A percentile compares a stretch with the other conserved stretches of the same genome.
phyloP scores from a whole-genome alignment of 2,329 filamentous ascomycete species.

The Gaeumannomyces sp. region DNA sequence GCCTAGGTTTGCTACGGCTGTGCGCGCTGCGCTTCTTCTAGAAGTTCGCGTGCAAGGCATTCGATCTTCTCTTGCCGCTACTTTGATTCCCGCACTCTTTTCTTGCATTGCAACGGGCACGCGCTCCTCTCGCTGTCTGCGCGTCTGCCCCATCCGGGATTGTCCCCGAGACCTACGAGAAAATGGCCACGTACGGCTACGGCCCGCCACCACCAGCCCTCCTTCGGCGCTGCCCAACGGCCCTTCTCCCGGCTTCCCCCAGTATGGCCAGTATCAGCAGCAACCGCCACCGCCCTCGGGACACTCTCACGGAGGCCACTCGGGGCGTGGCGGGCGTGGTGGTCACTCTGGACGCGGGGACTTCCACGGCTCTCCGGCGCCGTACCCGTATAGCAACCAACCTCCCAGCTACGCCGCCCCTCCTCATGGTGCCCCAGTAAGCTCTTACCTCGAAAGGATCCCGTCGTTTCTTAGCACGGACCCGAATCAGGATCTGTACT shows the following conservation, averaged over 20 bases:
- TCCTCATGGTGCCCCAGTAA: constrained; percentile 26
- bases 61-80: not conserved
- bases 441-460: not conserved
- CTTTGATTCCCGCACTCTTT: not conserved
- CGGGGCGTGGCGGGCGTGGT: constrained; percentile 29
- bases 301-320: constrained; percentile 11
- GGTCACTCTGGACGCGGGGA: constrained; percentile 34
- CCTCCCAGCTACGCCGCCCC: constrained; percentile 20
- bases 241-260: constrained; percentile 30
- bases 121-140: not conserved
- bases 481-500: constrained; percentile 7
- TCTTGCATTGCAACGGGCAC: not conserved
- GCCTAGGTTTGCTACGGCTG: not conserved
- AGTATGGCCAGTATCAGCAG: constrained; percentile 33
- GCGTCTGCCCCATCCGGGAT: not conserved
- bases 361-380: constrained; percentile 32
- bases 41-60: not conserved
- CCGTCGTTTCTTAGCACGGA: not conserved
- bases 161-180: not conserved
- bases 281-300: constrained; percentile 15
- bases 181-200: constrained; percentile 47
- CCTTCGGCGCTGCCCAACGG: constrained; percentile 24
- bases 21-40: not conserved
- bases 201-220: constrained; percentile 45
- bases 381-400: constrained; percentile 38